phyloP scores from a whole-genome alignment of 768 basidiomycete species.

The Lenzites betulinus region DNA sequence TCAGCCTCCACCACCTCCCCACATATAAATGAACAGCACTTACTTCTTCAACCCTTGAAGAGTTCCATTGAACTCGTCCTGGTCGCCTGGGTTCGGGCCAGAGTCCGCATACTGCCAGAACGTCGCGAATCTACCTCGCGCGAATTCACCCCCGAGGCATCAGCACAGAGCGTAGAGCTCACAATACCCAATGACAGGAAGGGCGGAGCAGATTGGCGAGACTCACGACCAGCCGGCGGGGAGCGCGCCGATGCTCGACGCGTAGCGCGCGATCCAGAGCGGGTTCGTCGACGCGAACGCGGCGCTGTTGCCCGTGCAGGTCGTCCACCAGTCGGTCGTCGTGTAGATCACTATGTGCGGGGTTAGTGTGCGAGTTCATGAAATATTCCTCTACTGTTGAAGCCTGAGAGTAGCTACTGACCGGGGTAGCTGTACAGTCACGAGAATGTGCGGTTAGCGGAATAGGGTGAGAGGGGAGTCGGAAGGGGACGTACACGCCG shows the following conservation, averaged over 20 bases:
- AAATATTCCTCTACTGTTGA: no score
- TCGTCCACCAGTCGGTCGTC: slow-evolving; percentile 68
- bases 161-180: no score
- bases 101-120: slow-evolving; percentile 66
- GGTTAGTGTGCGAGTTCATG: neutral
- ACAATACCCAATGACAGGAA: slow-evolving; percentile 9
- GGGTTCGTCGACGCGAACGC: slow-evolving; percentile 54
- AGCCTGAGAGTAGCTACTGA: slow-evolving; percentile 17
- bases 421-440: slow-evolving; percentile 42
- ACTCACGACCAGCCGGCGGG: slow-evolving; percentile 59
- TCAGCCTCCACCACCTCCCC: neutral
- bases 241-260: slow-evolving; percentile 51
- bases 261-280: slow-evolving; percentile 61
- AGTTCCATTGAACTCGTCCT: slow-evolving; percentile 59
- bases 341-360: slow-evolving; percentile 54
- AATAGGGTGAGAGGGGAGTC: neutral
- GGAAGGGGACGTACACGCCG: slow-evolving; percentile 40
- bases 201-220: no score
- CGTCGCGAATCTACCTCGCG: slow-evolving; percentile 45
- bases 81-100: slow-evolving; percentile 58
- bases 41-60: slow-evolving; percentile 43
- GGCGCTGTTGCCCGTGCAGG: slow-evolving; percentile 61
- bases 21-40: neutral
- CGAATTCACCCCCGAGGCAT: no score
- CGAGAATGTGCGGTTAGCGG: neutral